phyloP scores from a whole-genome alignment of 2,329 filamentous ascomycete species.

The Epichloe aotearoae region DNA sequence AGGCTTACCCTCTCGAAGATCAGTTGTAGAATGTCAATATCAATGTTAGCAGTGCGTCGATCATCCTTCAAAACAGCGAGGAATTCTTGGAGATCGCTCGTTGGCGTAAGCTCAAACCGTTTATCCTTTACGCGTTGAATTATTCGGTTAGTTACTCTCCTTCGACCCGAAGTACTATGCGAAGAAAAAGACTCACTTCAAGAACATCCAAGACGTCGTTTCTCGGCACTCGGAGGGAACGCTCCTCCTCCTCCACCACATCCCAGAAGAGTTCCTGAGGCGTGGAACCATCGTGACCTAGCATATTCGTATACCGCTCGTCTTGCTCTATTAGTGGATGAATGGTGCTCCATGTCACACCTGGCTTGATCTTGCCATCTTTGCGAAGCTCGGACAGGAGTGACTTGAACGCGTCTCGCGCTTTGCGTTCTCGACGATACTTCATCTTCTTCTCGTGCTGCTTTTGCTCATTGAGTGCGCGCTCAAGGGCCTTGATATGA shows the following conservation, averaged over 20 bases:
- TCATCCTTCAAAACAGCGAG: conserved; percentile 69
- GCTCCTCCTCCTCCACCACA: conserved; percentile 83
- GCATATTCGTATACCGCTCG: conserved; percentile 67
- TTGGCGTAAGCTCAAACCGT: conserved; percentile 77
- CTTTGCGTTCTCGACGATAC: conserved; percentile 70
- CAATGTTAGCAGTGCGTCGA: conserved; percentile 76
- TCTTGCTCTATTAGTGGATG: conserved; percentile 65
- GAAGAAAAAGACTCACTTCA: conserved; percentile 50
- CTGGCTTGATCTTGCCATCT: conserved; percentile 74
- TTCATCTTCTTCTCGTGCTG: conserved; percentile 78
- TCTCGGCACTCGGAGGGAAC: conserved; percentile 63
- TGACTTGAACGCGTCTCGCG: conserved; percentile 65
- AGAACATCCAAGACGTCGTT: conserved; percentile 81
- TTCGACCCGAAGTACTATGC: neutral
- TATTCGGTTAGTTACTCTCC: conserved; percentile 6
- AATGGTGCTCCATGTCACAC: conserved; percentile 79
- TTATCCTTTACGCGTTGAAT: conserved; percentile 48
- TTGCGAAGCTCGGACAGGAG: conserved; percentile 63
- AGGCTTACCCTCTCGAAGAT: conserved; percentile 65
- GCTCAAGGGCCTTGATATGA: conserved; percentile 86
- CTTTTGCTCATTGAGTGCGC: conserved; percentile 77
- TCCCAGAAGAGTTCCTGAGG: conserved; percentile 95
- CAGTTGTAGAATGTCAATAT: conserved; percentile 61
- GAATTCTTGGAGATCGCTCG: conserved; percentile 85
- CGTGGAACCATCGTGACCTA: conserved; percentile 71